A percentile compares a stretch with the other conserved stretches of the same genome.
phyloP scores from a whole-genome alignment of 2,329 filamentous ascomycete species.

The Akanthomyces uredinophilus region DNA sequence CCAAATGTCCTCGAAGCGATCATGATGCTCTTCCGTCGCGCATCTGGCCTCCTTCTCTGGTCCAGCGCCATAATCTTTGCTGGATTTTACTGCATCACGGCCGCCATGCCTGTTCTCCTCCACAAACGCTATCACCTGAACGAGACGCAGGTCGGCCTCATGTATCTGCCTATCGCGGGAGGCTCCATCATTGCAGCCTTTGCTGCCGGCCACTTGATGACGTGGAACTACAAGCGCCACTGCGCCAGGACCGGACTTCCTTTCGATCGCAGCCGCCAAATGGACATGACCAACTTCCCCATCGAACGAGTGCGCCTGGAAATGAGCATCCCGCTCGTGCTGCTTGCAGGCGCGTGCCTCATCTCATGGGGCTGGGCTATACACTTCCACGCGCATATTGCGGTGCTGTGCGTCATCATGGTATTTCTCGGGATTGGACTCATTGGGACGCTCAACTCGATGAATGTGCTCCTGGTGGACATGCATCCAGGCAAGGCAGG shows the following conservation, averaged over 20 bases:
- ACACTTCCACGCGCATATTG: conserved; percentile 36
- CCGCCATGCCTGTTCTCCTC: conserved; percentile 41
- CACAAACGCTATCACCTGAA: conserved; percentile 52
- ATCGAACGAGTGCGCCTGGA: conserved; percentile 48
- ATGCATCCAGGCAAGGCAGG: conserved; percentile 48
- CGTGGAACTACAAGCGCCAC: conserved; percentile 63
- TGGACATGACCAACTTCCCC: conserved; percentile 44
- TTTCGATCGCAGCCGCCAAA: conserved; percentile 48
- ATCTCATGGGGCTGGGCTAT: conserved; percentile 50
- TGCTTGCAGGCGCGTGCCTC: conserved; percentile 42
- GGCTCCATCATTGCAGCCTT: conserved; percentile 44
- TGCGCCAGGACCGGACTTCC: conserved; percentile 48
- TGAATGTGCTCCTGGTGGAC: conserved; percentile 51
- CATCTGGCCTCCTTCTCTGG: conserved; percentile 40
- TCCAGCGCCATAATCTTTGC: conserved; percentile 42
- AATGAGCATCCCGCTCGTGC: conserved; percentile 45
- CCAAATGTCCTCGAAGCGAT: conserved; percentile 39
- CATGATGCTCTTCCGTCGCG: conserved; percentile 36
- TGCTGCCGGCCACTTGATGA: conserved; percentile 51
- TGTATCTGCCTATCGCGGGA: conserved; percentile 46
- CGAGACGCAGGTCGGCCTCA: conserved; percentile 49
- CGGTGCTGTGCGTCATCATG: conserved; percentile 42
- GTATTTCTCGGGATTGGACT: conserved; percentile 43
- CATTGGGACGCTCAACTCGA: conserved; percentile 50
- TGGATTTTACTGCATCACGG: conserved; percentile 44